phyloP scores from a whole-genome alignment of 2,329 filamentous ascomycete genomes.

The Tolypocladium tropicale region DNA sequence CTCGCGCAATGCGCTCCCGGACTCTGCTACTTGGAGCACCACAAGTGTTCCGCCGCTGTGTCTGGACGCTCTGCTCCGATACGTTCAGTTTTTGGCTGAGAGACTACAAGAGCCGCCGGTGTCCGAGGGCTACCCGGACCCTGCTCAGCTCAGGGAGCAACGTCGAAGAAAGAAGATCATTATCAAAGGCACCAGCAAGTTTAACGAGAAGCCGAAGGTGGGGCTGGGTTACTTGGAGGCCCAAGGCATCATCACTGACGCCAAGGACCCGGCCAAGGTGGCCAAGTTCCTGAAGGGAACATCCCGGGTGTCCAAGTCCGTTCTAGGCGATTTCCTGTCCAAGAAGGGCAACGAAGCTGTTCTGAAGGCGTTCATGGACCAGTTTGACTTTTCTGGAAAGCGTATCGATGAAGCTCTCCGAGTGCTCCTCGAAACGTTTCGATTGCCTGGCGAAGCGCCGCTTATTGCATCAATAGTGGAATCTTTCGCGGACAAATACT shows the following conservation, averaged over 20 bases:
- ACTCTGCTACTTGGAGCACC: conserved; percentile 97
- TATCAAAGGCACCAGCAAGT: conserved; percentile 77
- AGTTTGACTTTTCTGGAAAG: conserved; percentile 82
- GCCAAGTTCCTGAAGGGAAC: conserved; percentile 85
- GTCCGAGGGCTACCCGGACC: conserved; percentile 56
- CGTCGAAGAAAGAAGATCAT: conserved; percentile 78
- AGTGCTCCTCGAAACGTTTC: conserved; percentile 81
- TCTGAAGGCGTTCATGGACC: conserved; percentile 69
- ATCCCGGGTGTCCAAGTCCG: conserved; percentile 76
- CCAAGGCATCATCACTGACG: conserved; percentile 74
- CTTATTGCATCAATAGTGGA: conserved; percentile 90
- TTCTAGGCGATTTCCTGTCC: conserved; percentile 85
- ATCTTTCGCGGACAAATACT: conserved; percentile 79
- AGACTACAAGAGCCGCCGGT: conserved; percentile 62
- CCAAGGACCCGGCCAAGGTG: conserved; percentile 63
- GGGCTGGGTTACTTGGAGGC: conserved; percentile 79
- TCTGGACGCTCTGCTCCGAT: conserved; percentile 81
- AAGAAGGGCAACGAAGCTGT: conserved; percentile 84
- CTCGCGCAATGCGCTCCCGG: conserved; percentile 88
- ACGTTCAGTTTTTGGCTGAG: conserved; percentile 85
- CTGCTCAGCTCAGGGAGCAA: conserved; percentile 55
- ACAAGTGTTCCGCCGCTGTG: conserved; percentile 95
- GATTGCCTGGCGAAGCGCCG: conserved; percentile 83
- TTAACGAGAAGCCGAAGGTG: conserved; percentile 89
- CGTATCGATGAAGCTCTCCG: conserved; percentile 85